A percentile compares a stretch with the other conserved stretches of the same genome.
Evolutionary conservation across 768 basidiomycete species (phyloP).

Genomic region (Termitomyces sp.): DNA sequence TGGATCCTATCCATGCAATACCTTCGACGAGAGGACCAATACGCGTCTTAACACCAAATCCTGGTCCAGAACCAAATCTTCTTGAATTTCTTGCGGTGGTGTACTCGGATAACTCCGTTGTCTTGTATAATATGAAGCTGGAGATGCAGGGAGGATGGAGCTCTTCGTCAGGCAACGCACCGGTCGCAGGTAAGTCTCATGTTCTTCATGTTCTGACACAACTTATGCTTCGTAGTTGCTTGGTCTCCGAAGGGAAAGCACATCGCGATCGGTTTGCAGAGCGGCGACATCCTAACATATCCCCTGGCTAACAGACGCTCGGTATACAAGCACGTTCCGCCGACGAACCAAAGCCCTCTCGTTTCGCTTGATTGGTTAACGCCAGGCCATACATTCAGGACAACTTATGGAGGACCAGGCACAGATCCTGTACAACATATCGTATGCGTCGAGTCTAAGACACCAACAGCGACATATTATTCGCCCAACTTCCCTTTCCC

Average conservation of each 20-base stretch:
- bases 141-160: constrained; percentile 53
- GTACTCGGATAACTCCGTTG: constrained; percentile 40
- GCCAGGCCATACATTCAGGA: constrained; percentile 60
- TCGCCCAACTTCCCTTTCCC: constrained; percentile 37
- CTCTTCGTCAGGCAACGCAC: constrained; percentile 41
- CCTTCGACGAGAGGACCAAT: constrained; percentile 37
- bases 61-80: constrained; percentile 45
- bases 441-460: constrained; percentile 36
- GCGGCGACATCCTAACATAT: constrained; percentile 68
- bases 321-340: constrained; percentile 58
- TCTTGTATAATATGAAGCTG: constrained; percentile 53
- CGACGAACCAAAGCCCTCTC: constrained; percentile 40
- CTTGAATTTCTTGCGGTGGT: constrained; percentile 58
- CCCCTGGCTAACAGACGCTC: constrained; percentile 46
- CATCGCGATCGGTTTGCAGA: constrained; percentile 65
- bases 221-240: constrained; percentile 41
- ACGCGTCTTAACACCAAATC: constrained; percentile 59
- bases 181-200: constrained; percentile 50
- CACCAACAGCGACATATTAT: constrained; percentile 31
- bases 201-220: background rate
- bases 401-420: constrained; percentile 46
- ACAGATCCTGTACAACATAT: constrained; percentile 37
- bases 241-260: constrained; percentile 90
- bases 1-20: constrained; percentile 45
- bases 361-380: constrained; percentile 65